phyloP scores from a whole-genome alignment of 2,329 filamentous ascomycete species.

The Colletotrichum sublineola region DNA sequence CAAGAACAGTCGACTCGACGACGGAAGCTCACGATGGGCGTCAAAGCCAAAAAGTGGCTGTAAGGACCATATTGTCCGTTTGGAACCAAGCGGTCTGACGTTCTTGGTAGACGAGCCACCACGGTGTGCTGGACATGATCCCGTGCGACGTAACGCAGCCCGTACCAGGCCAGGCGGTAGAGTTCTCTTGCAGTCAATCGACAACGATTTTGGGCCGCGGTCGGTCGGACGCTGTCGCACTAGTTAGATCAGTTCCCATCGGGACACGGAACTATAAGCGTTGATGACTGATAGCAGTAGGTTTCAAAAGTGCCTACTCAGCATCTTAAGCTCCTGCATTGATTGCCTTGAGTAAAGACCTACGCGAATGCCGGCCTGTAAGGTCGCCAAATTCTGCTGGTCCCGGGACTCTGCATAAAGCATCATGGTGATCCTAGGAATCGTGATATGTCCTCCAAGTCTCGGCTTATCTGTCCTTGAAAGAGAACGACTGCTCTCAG shows the following conservation, averaged over 20 bases:
- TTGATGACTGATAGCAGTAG: background rate
- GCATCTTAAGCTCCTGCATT: conserved; percentile 16
- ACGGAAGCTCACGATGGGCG: conserved; percentile 14
- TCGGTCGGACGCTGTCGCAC: background rate
- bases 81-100: background rate
- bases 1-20: conserved; percentile 6
- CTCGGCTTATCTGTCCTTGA: accelerated
- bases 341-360: conserved; percentile 1
- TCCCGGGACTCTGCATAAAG: background rate
- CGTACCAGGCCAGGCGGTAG: background rate
- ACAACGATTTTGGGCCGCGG: background rate
- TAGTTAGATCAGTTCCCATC: background rate
- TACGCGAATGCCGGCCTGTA: background rate
- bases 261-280: background rate
- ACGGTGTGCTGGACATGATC: conserved; percentile 10
- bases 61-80: background rate
- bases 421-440: conserved; percentile 24
- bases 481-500: background rate
- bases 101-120: background rate
- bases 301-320: conserved; percentile 3
- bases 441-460: background rate
- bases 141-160: conserved; percentile 12
- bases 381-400: background rate
- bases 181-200: background rate
- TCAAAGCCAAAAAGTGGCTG: conserved; percentile 24